These are phyloP conservation scores for Naganishia onofrii DNA, from an alignment of 768 basidiomycete genomes.

Conservation along the genomic window DNA sequence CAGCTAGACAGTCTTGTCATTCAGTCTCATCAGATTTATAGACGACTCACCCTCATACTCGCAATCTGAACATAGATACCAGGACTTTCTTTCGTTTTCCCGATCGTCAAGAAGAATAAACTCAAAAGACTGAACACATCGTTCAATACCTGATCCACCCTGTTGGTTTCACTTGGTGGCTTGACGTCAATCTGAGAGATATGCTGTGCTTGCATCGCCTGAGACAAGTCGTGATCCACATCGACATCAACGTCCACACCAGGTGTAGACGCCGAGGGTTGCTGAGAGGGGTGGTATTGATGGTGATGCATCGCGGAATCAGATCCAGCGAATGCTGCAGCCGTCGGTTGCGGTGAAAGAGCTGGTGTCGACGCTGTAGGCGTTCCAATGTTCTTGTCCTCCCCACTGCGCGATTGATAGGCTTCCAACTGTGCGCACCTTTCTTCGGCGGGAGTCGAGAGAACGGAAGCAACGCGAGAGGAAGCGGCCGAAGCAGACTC, in stretches of 20 bases:
- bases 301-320: background rate
- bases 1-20: background rate
- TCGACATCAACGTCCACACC: conserved; percentile 21
- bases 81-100: conserved; percentile 88
- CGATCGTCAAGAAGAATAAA: conserved; percentile 95
- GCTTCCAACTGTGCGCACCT: conserved; percentile 10
- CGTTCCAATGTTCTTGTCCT: background rate
- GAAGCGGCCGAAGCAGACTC: conserved; percentile 23
- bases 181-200: conserved; percentile 28
- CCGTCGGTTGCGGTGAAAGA: conserved; percentile 25
- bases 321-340: background rate
- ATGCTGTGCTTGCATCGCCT: conserved; percentile 22
- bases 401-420: background rate
- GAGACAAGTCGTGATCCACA: conserved; percentile 3
- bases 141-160: conserved; percentile 88
- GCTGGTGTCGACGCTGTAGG: conserved; percentile 16
- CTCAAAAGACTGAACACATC: conserved; percentile 95
- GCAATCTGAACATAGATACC: conserved; percentile 95
- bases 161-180: conserved; percentile 58
- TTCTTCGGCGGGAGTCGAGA: conserved; percentile 26
- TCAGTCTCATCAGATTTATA: background rate
- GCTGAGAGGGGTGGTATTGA: background rate
- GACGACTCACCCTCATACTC: conserved; percentile 80
- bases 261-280: conserved; percentile 4
- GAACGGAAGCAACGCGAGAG: conserved; percentile 16